Evolutionary conservation across 169 alveolate species (phyloP).

Genomic region (Plasmodium coatneyi): DNA sequence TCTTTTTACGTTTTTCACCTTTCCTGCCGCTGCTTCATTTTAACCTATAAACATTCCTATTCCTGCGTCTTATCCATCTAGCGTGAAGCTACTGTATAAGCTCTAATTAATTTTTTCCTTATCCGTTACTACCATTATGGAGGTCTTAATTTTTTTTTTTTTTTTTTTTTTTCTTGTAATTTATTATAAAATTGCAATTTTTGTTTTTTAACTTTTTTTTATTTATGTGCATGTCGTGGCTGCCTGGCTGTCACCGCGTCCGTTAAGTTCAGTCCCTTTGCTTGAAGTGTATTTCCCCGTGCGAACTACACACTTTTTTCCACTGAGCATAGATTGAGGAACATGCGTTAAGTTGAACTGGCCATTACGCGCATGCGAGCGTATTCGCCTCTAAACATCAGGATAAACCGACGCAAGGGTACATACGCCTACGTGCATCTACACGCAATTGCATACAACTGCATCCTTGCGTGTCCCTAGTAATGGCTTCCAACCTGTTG

Average conservation of each 20-base stretch:
- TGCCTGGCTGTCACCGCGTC: not conserved
- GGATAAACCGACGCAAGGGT: not conserved
- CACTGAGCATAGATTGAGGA: not conserved
- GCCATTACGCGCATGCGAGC: not conserved
- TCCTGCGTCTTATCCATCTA: not conserved
- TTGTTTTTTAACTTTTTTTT: constrained; percentile 32
- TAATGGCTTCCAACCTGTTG: not conserved
- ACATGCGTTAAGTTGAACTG: not conserved
- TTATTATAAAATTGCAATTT: constrained; percentile 8
- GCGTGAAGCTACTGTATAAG: not conserved
- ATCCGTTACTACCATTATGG: not conserved
- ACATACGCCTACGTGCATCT: not conserved
- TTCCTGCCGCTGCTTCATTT: not conserved
- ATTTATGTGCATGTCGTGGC: not conserved
- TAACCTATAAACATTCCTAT: not conserved
- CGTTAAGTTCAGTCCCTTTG: not conserved
- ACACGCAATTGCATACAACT: not conserved
- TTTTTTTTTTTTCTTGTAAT: constrained; percentile 11
- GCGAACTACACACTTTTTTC: not conserved
- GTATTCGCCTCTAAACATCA: not conserved
- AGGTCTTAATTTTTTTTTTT: constrained; percentile 29
- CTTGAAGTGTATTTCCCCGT: not conserved
- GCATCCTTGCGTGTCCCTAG: not conserved
- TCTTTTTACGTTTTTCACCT: constrained; percentile 23
- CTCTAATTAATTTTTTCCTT: constrained; percentile 41